phyloP scores from a whole-genome alignment of 2,329 filamentous ascomycete species.

The Cryphonectria parasitica region DNA sequence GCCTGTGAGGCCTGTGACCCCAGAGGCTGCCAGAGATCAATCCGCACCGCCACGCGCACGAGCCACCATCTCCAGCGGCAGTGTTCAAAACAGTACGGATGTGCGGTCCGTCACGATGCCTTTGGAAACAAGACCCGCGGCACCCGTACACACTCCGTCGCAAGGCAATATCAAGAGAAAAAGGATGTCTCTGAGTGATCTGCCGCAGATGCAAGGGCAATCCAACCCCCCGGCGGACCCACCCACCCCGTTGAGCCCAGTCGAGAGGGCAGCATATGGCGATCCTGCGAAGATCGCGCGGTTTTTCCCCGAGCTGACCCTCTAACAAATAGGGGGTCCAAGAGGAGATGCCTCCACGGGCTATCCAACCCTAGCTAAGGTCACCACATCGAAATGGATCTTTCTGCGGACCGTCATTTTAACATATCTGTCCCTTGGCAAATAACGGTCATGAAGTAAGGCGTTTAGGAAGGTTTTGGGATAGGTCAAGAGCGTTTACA shows the following conservation, averaged over 20 bases:
- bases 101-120: conserved; percentile 30
- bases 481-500: not conserved
- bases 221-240: conserved; percentile 28
- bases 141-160: conserved; percentile 34
- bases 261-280: conserved; percentile 41
- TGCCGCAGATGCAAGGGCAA: conserved; percentile 32
- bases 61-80: conserved; percentile 13
- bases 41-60: conserved; percentile 15
- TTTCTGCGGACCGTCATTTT: not conserved
- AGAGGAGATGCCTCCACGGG: not conserved
- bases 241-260: conserved; percentile 33
- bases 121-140: conserved; percentile 23
- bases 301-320: conserved; percentile 42
- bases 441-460: not conserved
- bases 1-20: not conserved
- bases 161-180: conserved; percentile 48
- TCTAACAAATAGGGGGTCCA: conserved; percentile 28
- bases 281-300: conserved; percentile 45
- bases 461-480: not conserved
- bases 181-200: conserved; percentile 39
- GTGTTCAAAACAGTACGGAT: conserved; percentile 26
- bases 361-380: not conserved
- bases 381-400: not conserved
- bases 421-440: not conserved
- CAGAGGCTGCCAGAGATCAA: conserved; percentile 9